These are phyloP conservation scores for Pezicula carpinea DNA, from an alignment of 2,329 filamentous ascomycete genomes.

Conservation along the genomic window DNA sequence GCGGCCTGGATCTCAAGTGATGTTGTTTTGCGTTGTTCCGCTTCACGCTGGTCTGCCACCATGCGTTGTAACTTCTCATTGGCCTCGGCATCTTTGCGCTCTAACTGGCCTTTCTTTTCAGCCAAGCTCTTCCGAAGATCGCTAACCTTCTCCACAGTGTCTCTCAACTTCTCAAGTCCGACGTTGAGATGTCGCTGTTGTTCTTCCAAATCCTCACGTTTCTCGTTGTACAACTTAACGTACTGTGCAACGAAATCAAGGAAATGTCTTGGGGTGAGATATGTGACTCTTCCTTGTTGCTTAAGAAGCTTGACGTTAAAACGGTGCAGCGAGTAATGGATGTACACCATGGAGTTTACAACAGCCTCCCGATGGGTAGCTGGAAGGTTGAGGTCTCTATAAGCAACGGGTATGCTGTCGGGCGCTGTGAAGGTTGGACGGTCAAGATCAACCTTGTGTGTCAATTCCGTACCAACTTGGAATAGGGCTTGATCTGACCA, in stretches of 20 bases:
- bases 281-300: conserved; percentile 89
- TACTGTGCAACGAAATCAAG: conserved; percentile 98
- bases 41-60: conserved; percentile 92
- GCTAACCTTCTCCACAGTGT: conserved; percentile 95
- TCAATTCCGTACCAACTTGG: conserved; percentile 94
- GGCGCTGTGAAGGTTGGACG: conserved; percentile 79
- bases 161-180: conserved; percentile 91
- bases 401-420: conserved; percentile 89
- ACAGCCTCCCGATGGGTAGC: conserved; percentile 88
- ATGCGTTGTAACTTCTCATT: conserved; percentile 97
- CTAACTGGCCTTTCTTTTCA: conserved; percentile 89
- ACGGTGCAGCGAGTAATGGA: conserved; percentile 87
- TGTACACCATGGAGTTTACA: conserved; percentile 98
- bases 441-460: conserved; percentile 93
- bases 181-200: conserved; percentile 98
- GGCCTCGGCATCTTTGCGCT: conserved; percentile 90
- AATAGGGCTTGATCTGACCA: conserved; percentile 99
- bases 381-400: conserved; percentile 77
- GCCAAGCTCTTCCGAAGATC: conserved; percentile 87
- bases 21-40: conserved; percentile 82
- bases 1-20: conserved; percentile 86
- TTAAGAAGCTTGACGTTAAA: conserved; percentile 87
- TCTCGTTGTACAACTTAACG: conserved; percentile 95
- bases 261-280: conserved; percentile 93
- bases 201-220: conserved; percentile 96